Percentiles rank a stretch among this genome's conserved stretches.
phyloP scores from a whole-genome alignment of 495 filamentous ascomycete genomes.

The Aspergillus panamensis region DNA sequence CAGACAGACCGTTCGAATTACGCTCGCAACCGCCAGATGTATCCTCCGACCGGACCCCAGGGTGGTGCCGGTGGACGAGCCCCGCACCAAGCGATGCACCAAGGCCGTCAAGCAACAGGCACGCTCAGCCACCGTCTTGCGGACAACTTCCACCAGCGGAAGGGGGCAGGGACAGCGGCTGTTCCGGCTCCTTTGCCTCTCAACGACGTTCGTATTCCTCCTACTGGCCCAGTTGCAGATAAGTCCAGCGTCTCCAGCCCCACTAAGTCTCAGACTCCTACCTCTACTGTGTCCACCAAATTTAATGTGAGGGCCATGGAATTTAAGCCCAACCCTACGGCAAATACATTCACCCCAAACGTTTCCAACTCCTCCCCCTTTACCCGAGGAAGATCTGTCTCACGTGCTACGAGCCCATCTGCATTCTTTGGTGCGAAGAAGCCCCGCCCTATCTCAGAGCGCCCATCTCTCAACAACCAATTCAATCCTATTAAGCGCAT shows the following conservation, averaged over 20 bases:
- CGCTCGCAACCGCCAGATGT: slow-evolving; percentile 41
- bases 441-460: slow-evolving; percentile 50
- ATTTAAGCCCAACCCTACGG: slow-evolving; percentile 78
- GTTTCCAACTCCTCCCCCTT: slow-evolving; percentile 61
- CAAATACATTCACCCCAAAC: slow-evolving; percentile 68
- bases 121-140: slow-evolving; percentile 53
- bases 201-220: slow-evolving; percentile 47
- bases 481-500: slow-evolving; percentile 77
- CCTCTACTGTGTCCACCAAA: slow-evolving; percentile 55
- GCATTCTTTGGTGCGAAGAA: slow-evolving; percentile 60
- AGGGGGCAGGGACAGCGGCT: slow-evolving; percentile 41
- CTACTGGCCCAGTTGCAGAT: slow-evolving; percentile 48
- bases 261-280: slow-evolving; percentile 46
- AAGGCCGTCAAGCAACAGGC: slow-evolving; percentile 41
- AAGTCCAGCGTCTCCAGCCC: slow-evolving; percentile 42
- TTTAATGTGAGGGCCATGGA: slow-evolving; percentile 81
- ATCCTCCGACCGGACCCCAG: slow-evolving; percentile 47
- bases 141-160: slow-evolving; percentile 55
- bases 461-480: slow-evolving; percentile 58
- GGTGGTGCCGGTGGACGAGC: slow-evolving; percentile 32
- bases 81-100: slow-evolving; percentile 42
- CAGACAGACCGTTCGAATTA: slow-evolving; percentile 45
- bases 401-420: slow-evolving; percentile 47
- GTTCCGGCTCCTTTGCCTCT: slow-evolving; percentile 56
- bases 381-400: slow-evolving; percentile 46